Conservation (phyloP, 108 stramenopile genomes). For the Seminavis robusta region DNA sequence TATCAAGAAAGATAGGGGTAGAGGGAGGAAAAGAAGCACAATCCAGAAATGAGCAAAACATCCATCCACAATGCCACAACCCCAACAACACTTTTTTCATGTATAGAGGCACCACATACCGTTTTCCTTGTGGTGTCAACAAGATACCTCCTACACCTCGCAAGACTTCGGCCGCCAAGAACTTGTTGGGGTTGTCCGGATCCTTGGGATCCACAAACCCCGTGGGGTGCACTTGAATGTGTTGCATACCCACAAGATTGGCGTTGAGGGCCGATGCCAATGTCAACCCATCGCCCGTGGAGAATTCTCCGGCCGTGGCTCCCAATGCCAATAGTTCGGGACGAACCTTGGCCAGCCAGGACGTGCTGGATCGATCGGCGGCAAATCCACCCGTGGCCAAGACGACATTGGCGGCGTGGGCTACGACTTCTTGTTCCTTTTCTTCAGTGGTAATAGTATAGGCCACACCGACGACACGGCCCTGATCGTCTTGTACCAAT, state of each 20-base stretch:
- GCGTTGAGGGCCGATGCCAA: constrained; percentile 28
- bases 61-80: neutral
- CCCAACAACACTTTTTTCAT: no score
- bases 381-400: constrained; percentile 88
- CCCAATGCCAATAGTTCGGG: constrained; percentile 72
- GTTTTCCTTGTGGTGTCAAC: constrained; percentile 35
- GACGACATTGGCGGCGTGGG: constrained; percentile 53
- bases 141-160: constrained; percentile 67
- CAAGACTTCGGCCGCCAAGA: constrained; percentile 72
- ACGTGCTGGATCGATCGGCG: constrained; percentile 46
- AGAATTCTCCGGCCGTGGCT: constrained; percentile 76
- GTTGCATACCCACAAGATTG: constrained; percentile 73
- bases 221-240: constrained; percentile 94
- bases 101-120: constrained; percentile 1
- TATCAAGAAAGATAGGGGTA: neutral
- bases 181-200: constrained; percentile 72
- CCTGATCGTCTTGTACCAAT: constrained; percentile 43
- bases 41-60: neutral
- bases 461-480: constrained; percentile 23
- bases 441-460: constrained; percentile 15
- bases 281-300: constrained; percentile 77
- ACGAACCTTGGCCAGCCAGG: constrained; percentile 54
- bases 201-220: constrained; percentile 89
- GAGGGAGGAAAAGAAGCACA: neutral
- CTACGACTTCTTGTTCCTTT: neutral